Base-by-base conservation (phyloP, 148 eudicot species). In the Agrostemma githago region DNA sequence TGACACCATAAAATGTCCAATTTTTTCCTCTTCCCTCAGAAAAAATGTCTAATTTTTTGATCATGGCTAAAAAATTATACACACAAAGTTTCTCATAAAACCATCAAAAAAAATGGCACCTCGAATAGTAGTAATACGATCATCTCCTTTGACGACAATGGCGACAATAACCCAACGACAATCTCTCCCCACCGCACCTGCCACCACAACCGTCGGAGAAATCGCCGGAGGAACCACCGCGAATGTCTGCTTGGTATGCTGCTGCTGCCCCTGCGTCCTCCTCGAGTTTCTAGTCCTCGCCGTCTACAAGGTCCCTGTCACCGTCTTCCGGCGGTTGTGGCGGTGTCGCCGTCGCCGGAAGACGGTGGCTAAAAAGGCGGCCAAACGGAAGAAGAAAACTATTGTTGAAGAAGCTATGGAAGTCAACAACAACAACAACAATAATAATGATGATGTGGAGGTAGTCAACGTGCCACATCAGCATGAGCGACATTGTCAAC, bases 191-290 rank as follows among this genome's bases (percentile, higher is more conserved):
- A 2, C 67, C 62, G 42, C 43, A 56, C 53, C 70, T 57, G 26
- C 64, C 46, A 64, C 51, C 76, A 37, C 79, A 15, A 83, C 68
- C 48, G 84, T 77, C 44, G 89, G 89, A 69, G 97, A 89, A 83
- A 63, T 87, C 2, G 91, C 89, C 9, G 94, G 94, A 15, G 84
- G 88, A 0, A 77, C 97, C 42, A 74, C 93, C 44, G 98, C 90
- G 57, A 89, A 75, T 46, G 84, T 89, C 69, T 85, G 87, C 3
- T 85, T 89, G 7, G 75, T 92, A 0, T 86, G 89, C 63, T 92
- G 93, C 44, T 90, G 96, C 48, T 88, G 91, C 7, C 98, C 98
- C 0, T 86, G 87, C 53, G 80, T 82, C 39, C 21, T 89, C 41
- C 21, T 86, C 46, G 84, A 88, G 40, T 75, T 87, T n/a, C 3